A percentile compares a stretch with the other conserved stretches of the same genome.
phyloP scores from a whole-genome alignment of 768 basidiomycete species.

The Clitopilus hobsonii region DNA sequence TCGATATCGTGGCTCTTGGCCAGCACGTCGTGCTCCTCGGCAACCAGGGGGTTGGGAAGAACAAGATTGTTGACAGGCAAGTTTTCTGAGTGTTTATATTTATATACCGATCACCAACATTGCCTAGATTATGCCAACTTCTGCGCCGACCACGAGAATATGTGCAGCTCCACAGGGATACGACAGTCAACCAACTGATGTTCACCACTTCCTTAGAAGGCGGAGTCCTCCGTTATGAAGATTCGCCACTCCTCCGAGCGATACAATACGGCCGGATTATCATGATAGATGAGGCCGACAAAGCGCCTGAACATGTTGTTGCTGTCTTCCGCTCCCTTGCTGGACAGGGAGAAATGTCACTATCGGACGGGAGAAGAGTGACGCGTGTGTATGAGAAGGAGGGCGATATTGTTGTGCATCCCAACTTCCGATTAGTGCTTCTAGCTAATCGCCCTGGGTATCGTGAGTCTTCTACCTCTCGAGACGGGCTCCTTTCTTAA shows the following conservation, averaged over 20 bases:
- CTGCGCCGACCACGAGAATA: constrained; percentile 62
- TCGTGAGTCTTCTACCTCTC: too few relatives aligned
- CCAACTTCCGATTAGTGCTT: constrained; percentile 57
- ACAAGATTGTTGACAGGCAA: constrained; percentile 62
- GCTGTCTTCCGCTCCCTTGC: constrained; percentile 68
- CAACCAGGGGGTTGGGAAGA: constrained; percentile 74
- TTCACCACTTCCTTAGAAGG: constrained; percentile 58
- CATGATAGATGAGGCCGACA: constrained; percentile 69
- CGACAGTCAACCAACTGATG: constrained; percentile 68
- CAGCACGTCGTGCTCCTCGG: constrained; percentile 65
- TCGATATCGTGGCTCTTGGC: constrained; percentile 55
- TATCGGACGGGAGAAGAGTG: constrained; percentile 60
- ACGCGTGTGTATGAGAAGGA: constrained; percentile 39
- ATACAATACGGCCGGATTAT: constrained; percentile 59
- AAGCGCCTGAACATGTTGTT: constrained; percentile 70
- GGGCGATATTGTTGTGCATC: constrained; percentile 56
- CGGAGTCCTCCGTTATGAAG: constrained; percentile 54
- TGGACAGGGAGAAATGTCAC: constrained; percentile 57
- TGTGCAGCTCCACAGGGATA: constrained; percentile 66
- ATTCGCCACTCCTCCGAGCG: constrained; percentile 64
- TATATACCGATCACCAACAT: background rate
- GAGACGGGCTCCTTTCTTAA: too few relatives aligned
- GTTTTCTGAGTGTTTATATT: constrained; percentile 11
- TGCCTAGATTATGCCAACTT: constrained; percentile 49
- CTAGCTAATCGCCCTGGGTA: constrained; percentile 68